phyloP scores from a whole-genome alignment of 2,329 filamentous ascomycete genomes.

The Macrophomina pseudophaseolina region DNA sequence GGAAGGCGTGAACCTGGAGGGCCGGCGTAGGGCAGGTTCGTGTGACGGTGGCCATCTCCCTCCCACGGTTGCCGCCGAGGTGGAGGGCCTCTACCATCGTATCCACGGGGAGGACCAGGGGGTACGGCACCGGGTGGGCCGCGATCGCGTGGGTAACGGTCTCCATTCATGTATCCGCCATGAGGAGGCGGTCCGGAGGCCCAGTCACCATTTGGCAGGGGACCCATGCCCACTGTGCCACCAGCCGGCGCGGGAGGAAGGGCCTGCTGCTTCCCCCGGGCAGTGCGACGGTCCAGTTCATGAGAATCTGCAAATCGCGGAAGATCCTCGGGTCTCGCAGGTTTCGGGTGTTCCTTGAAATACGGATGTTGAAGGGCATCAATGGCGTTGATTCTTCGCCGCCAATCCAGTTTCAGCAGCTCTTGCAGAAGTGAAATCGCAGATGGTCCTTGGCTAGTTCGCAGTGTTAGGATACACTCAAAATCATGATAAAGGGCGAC shows the following conservation, averaged over 20 bases:
- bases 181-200: constrained; percentile 38
- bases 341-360: constrained; percentile 79
- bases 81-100: constrained; percentile 39
- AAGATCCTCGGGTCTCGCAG: constrained; percentile 83
- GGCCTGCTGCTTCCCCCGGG: constrained; percentile 81
- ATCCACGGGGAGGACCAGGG: constrained; percentile 33
- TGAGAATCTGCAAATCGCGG: constrained; percentile 93
- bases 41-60: constrained; percentile 28
- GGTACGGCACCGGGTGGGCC: constrained; percentile 47
- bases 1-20: constrained; percentile 31
- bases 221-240: constrained; percentile 79
- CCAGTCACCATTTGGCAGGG: constrained; percentile 61
- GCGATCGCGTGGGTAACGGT: constrained; percentile 42
- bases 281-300: constrained; percentile 92
- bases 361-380: constrained; percentile 93
- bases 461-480: not conserved
- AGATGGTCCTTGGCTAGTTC: constrained; percentile 64
- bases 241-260: constrained; percentile 90
- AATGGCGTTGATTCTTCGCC: constrained; percentile 85
- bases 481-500: constrained; percentile 30
- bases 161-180: constrained; percentile 42
- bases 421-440: constrained; percentile 82
- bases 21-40: constrained; percentile 26
- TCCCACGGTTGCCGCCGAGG: constrained; percentile 39
- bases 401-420: constrained; percentile 87